Conservation (phyloP, 192 early-diverging fungal species). For the Haplosporangium gracile region DNA sequence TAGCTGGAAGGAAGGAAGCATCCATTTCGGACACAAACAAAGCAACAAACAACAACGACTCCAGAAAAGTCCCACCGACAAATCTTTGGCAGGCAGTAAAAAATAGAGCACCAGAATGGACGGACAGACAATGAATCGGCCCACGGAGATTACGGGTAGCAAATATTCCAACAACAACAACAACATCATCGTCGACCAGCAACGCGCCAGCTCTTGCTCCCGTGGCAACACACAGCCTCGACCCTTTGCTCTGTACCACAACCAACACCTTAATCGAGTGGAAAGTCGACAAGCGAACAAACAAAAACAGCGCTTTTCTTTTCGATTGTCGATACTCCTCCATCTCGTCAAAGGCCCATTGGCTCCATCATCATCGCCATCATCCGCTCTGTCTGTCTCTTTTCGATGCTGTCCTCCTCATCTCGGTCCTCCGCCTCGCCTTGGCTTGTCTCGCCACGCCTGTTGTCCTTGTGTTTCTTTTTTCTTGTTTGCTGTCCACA, state of each 20-base stretch:
- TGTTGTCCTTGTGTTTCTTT: neutral
- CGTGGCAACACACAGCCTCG: neutral
- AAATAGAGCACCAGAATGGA: neutral
- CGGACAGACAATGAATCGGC: neutral
- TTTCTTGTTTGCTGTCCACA: neutral
- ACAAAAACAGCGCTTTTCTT: neutral
- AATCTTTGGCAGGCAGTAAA: neutral
- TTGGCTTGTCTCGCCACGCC: conserved; percentile 1
- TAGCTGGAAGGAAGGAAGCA: neutral
- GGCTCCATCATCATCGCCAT: neutral
- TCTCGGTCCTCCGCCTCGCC: neutral
- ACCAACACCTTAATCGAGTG: neutral
- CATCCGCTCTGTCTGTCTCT: conserved; percentile 8
- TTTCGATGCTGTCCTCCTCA: neutral
- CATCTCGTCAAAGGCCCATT: neutral
- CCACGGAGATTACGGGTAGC: neutral
- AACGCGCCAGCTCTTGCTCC: neutral
- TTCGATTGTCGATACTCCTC: conserved; percentile 11
- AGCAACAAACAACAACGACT: neutral
- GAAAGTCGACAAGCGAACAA: neutral
- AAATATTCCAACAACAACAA: neutral
- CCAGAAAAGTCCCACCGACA: neutral
- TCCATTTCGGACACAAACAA: neutral
- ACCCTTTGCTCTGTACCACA: neutral
- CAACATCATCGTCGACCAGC: neutral